A percentile compares a stretch with the other conserved stretches of the same genome.
These are phyloP conservation scores for Auxenochlorella pyrenoidosa DNA, from an alignment of 139 green algal genomes.

Conservation along the genomic window DNA sequence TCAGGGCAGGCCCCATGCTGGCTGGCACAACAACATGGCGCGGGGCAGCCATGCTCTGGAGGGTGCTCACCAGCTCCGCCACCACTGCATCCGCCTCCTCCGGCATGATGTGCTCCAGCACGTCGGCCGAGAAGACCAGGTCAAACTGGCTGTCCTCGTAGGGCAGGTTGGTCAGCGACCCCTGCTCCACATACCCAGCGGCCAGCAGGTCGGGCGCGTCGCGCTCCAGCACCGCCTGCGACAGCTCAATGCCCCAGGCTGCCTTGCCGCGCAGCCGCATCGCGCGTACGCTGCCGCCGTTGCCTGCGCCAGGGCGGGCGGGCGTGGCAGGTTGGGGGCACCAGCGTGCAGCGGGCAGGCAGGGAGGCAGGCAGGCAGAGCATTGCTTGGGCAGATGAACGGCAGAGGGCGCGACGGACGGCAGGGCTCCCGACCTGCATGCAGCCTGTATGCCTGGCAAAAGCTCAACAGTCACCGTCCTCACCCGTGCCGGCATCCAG, in stretches of 20 bases:
- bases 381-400: no score
- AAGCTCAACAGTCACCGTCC: background rate
- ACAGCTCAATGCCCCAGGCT: slow-evolving; percentile 24
- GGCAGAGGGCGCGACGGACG: no score
- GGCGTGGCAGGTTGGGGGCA: no score
- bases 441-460: no score
- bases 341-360: background rate
- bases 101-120: slow-evolving; percentile 30
- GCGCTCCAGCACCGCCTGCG: slow-evolving; percentile 11
- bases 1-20: no score
- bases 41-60: no score
- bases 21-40: no score
- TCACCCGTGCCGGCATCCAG: slow-evolving; percentile 21
- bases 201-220: slow-evolving; percentile 23
- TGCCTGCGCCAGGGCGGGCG: background rate
- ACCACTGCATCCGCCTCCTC: slow-evolving; percentile 12
- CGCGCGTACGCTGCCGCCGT: slow-evolving; percentile 6
- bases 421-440: no score
- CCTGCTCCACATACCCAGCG: slow-evolving; percentile 23
- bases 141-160: slow-evolving; percentile 23
- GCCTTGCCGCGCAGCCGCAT: background rate
- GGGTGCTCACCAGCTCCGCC: slow-evolving; percentile 4
- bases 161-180: slow-evolving; percentile 18
- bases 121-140: slow-evolving; percentile 18
- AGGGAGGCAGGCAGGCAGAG: background rate